Evolutionary conservation across 371 early-diverging fungal genomes (phyloP).

Genomic region (Dichotomocladium elegans): DNA sequence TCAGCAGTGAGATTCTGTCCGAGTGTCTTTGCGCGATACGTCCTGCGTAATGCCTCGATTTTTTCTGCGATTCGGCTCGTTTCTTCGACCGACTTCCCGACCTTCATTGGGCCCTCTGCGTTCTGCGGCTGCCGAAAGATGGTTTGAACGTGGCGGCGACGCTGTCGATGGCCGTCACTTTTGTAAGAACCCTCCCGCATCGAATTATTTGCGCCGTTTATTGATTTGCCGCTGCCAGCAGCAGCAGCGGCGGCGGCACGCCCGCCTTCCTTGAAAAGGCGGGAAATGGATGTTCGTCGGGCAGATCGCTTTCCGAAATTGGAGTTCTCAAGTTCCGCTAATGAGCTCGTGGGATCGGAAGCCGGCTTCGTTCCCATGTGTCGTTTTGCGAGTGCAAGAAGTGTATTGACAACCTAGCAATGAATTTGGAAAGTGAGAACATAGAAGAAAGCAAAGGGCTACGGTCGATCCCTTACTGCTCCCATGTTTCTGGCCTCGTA

Average conservation of each 20-base stretch:
- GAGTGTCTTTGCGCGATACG: conserved; percentile 7
- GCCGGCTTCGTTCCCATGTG: neutral
- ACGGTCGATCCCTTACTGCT: conserved; percentile 48
- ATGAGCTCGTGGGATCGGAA: neutral
- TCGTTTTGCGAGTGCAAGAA: conserved; percentile 15
- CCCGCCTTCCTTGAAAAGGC: neutral
- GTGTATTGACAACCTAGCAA: conserved; percentile 20
- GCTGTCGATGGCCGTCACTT: neutral
- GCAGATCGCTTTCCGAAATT: neutral
- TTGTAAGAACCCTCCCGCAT: neutral
- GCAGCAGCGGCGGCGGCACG: neutral
- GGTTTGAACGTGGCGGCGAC: conserved; percentile 8
- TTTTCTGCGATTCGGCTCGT: conserved; percentile 6
- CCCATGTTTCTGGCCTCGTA: conserved; percentile 85
- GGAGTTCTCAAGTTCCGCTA: neutral
- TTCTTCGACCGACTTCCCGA: neutral
- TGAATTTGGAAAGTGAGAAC: neutral
- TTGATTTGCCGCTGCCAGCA: too few relatives aligned
- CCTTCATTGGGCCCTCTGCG: neutral
- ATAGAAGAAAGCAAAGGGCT: neutral
- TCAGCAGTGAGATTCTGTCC: conserved; percentile 6
- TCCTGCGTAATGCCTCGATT: conserved; percentile 8
- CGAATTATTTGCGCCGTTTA: neutral
- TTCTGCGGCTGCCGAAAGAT: conserved; percentile 10
- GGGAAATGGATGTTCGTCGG: conserved; percentile 2